Evolutionary conservation across 2,329 filamentous ascomycete species (phyloP), one percentile per base, ranked within the genome.

Genomic region (Paecilomyces formosus): DNA sequence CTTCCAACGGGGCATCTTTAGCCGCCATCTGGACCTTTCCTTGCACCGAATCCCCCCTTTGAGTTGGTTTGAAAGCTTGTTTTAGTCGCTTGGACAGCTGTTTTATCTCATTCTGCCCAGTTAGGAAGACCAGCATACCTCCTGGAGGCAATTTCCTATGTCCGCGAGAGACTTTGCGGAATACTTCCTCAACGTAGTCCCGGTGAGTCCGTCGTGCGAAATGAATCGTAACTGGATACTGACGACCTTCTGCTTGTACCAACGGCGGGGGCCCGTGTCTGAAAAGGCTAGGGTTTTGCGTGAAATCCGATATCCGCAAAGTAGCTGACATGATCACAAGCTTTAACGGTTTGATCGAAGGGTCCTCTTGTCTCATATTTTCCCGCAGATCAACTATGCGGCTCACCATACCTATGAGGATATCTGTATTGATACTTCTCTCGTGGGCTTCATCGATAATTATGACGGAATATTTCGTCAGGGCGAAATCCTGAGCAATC

Each of bases 281-380:
- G 73, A 99, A 99, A 0, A 99, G 79, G 15, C 82, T 86, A 8
- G 84, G 78, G 68, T 99, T 97, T 69, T 91, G 84, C 0, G 90
- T 91, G 65, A 99, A 89, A 69, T 97, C 93, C 12, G 91, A 89
- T 53, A 97, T 90, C 60, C 92, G 83, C 33, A 99, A 80, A 1
- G 94, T 99, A 51, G 94, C 94, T 60, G 93, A 97, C 95, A 99
- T 99, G 75, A 99, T 96, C 60, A 99, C 85, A 8, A 99, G 82
- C 75, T 97, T 99, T 56, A 99, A 76, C 0, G 92, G 92, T 63
- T 86, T 88, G 28, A 89, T 77, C 1, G 84, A 83, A 0, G 87
- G 78, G 60, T 94, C 84, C 71, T 94, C 88, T 60, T 83, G 78
- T 7, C 85, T 84, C 76, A 97, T 82, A 45, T 90, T 85, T 56